Evolutionary conservation across 148 eudicot genomes (phyloP).

Genomic region (Chenopodium formosanum): DNA sequence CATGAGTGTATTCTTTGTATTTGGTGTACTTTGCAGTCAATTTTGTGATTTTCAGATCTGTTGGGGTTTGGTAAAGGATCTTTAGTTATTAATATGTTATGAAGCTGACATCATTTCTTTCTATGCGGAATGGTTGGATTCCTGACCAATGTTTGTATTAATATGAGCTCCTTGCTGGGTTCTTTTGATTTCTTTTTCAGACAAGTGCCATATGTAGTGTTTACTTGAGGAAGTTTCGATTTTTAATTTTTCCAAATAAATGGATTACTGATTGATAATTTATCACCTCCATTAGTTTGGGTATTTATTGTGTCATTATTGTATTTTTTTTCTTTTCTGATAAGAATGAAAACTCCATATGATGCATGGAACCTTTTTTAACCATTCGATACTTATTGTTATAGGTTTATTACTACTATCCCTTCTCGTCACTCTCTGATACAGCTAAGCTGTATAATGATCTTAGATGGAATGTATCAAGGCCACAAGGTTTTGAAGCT

Average conservation of each 20-base stretch:
- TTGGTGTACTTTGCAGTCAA: background rate
- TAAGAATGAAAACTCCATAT: background rate
- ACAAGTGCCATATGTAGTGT: background rate
- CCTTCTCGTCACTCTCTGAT: slow-evolving; percentile 90
- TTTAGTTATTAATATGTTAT: too few relatives aligned
- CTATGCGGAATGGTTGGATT: background rate
- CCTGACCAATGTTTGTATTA: background rate
- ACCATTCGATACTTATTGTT: slow-evolving; percentile 9
- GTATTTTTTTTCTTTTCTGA: too few relatives aligned
- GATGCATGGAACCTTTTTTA: background rate
- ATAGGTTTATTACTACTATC: slow-evolving; percentile 92
- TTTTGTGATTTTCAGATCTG: background rate
- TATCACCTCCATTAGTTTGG: background rate
- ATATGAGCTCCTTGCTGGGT: background rate
- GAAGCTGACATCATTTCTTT: background rate
- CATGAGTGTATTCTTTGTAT: background rate
- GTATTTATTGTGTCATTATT: background rate
- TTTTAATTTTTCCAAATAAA: background rate
- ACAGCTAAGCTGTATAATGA: slow-evolving; percentile 96
- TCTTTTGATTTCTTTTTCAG: background rate
- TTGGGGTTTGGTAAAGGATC: background rate
- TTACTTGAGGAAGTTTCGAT: background rate
- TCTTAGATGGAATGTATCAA: slow-evolving; percentile 94
- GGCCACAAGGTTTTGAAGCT: slow-evolving; percentile 98
- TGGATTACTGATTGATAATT: background rate